These are phyloP conservation scores for Vitis vinifera DNA, from an alignment of 164 flowering plant genomes.

Conservation along the genomic window DNA sequence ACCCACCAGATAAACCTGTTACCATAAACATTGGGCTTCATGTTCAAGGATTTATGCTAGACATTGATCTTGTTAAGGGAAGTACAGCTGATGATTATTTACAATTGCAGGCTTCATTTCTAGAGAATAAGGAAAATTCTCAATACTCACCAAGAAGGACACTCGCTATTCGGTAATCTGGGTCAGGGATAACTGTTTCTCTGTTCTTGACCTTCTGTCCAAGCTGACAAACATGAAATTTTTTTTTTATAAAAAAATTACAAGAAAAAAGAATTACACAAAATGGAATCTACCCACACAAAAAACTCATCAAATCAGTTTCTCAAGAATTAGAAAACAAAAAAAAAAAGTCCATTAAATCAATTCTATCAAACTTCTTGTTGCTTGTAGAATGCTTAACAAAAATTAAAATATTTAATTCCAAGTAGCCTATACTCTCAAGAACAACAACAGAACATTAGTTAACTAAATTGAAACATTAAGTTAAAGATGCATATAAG, in stretches of 20 bases:
- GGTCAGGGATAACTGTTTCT: conserved; percentile 80
- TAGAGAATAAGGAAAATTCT: not conserved
- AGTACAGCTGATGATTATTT: not conserved
- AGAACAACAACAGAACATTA: not conserved
- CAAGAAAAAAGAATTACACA: not conserved
- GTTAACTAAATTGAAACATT: not conserved
- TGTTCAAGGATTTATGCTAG: not conserved
- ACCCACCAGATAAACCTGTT: conserved; percentile 82
- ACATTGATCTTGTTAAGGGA: too few species aligned
- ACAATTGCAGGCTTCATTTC: not conserved
- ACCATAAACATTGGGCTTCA: not conserved
- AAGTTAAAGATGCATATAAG: not conserved
- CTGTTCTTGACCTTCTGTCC: conserved; percentile 47
- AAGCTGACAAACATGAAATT: conserved; percentile 46
- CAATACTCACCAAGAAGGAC: conserved; percentile 65
- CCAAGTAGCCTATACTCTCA: not conserved
- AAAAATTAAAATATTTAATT: not conserved
- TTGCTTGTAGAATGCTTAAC: not conserved
- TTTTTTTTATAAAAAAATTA: not conserved
- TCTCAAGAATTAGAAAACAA: not conserved
- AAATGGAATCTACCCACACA: not conserved
- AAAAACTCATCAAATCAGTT: not conserved
- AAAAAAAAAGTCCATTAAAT: not conserved
- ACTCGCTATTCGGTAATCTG: conserved; percentile 82
- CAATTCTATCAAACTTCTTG: not conserved